phyloP scores from a whole-genome alignment of 441 rosid species.

The Jatropha multifida region DNA sequence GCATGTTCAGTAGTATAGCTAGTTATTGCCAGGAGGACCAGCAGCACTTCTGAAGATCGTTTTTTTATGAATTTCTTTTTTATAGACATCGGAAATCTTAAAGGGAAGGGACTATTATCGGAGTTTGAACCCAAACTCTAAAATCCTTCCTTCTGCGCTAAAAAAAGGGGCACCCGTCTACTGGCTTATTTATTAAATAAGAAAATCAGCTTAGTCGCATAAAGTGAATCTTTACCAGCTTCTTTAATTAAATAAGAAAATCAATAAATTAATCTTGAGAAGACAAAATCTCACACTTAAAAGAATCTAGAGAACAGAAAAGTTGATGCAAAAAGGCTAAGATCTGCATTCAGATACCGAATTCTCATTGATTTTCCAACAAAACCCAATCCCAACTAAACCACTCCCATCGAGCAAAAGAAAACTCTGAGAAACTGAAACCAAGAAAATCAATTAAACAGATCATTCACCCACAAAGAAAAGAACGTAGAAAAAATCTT shows the following conservation, averaged over 20 bases:
- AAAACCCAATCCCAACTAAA: not conserved
- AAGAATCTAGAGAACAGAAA: not conserved
- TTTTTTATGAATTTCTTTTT: too few relatives aligned
- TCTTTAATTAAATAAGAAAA: not conserved
- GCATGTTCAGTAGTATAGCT: too few relatives aligned
- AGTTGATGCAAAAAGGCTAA: not conserved
- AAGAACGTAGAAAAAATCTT: not conserved
- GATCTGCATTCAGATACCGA: not conserved
- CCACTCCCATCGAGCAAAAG: not conserved
- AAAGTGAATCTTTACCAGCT: not conserved
- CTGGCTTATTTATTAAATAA: not conserved
- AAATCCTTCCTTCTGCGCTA: too few relatives aligned
- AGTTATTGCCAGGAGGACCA: too few relatives aligned
- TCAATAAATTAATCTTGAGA: not conserved
- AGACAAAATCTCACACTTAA: too few relatives aligned
- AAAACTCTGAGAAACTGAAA: not conserved
- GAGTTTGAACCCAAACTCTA: too few relatives aligned
- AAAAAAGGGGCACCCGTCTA: too few relatives aligned
- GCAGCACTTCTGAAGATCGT: too few relatives aligned
- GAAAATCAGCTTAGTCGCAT: not conserved
- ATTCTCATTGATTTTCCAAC: not conserved
- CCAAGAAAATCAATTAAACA: not conserved
- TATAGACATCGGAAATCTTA: too few relatives aligned
- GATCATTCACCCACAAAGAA: not conserved
- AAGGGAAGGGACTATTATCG: too few relatives aligned